Base-by-base conservation (phyloP, 202 grass and related monocot genomes). In the Schoenoplectus triqueter region DNA sequence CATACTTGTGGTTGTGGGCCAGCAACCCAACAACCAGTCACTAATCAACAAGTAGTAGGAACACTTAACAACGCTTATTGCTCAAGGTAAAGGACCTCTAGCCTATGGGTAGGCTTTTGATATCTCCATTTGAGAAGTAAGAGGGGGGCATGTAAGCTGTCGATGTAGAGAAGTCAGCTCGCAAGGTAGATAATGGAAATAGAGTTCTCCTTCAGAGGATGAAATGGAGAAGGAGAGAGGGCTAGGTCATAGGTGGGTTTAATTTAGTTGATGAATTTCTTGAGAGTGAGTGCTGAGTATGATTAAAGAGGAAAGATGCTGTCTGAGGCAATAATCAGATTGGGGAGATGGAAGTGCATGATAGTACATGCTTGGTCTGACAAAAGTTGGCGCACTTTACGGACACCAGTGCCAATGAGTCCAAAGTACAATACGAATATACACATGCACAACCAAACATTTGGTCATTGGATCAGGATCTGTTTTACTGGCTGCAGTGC, bases 301-400 rank as follows among this genome's bases (percentile, higher is more conserved):
- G 80, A 82, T 82, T 79, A 61, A 79, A 79, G 74, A 78, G 74
- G 5, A 39, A 79, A 79, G 75, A 61, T 79, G 75, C 75, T 79
- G 75, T 79, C 75, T 79, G 55, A 62, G 22, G 75, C 75, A 61
- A 79, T 79, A 61, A 79, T 79, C 75, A 79, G 55, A 79, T 79
- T 56, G 75, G 54, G 55, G 67, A 82, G 60, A 67, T 66, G 63
- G 20, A 82, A 82, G 80, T 82, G 80, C 80, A 67, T 66, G 64
- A 82, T 82, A 82, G 80, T 82, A 82, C 80, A 82, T 82, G 60
- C 45, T 68, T 68, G 11, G 59, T 67, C 64, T 64, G 60, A 67
- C 62, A 68, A 82, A 82, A 82, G 80, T 67, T 68, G 45, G 63
- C 80, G 80, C 80, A 82, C 80, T 82, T 82, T 82, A 82, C 62